A percentile compares a stretch with the other conserved stretches of the same genome.
Conservation (phyloP, 352 stramenopile genomes). For the Thraustotheca clavata region DNA sequence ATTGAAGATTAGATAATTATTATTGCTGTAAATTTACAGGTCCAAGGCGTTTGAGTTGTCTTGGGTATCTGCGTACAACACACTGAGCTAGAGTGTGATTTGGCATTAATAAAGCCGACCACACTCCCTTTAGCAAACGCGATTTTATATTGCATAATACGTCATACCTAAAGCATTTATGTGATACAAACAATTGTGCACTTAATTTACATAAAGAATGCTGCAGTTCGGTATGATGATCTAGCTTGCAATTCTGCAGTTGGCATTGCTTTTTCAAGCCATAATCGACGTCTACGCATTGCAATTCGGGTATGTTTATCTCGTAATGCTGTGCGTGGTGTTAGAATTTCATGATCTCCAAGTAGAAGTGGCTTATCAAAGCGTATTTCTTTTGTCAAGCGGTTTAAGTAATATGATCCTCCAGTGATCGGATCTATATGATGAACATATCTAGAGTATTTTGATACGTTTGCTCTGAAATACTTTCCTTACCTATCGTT, state of each 20-base stretch:
- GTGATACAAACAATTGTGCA: not conserved
- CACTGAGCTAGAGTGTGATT: conserved; percentile 38
- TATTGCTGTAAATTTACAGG: not conserved
- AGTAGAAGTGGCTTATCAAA: conserved; percentile 23
- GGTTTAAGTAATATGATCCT: conserved; percentile 59
- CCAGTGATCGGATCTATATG: conserved; percentile 36
- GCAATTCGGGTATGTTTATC: not conserved
- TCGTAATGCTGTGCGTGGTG: not conserved
- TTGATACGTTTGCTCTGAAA: not conserved
- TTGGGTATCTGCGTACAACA: conserved; percentile 37
- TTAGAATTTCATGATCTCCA: conserved; percentile 15
- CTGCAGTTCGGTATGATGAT: conserved; percentile 4
- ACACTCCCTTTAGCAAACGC: conserved; percentile 41
- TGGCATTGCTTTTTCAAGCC: conserved; percentile 8
- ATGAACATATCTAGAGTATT: conserved; percentile 9
- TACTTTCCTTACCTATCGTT: conserved; percentile 29
- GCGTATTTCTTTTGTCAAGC: conserved; percentile 26
- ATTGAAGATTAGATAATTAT: not conserved
- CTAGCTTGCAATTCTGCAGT: not conserved
- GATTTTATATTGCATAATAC: conserved; percentile 35
- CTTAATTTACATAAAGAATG: conserved; percentile 6
- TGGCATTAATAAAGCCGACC: conserved; percentile 30
- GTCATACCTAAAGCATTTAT: conserved; percentile 23
- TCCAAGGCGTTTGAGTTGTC: conserved; percentile 44
- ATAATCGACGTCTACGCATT: not conserved